Conservation (phyloP, 2,329 filamentous ascomycete species). For the Kalmusia sp. region DNA sequence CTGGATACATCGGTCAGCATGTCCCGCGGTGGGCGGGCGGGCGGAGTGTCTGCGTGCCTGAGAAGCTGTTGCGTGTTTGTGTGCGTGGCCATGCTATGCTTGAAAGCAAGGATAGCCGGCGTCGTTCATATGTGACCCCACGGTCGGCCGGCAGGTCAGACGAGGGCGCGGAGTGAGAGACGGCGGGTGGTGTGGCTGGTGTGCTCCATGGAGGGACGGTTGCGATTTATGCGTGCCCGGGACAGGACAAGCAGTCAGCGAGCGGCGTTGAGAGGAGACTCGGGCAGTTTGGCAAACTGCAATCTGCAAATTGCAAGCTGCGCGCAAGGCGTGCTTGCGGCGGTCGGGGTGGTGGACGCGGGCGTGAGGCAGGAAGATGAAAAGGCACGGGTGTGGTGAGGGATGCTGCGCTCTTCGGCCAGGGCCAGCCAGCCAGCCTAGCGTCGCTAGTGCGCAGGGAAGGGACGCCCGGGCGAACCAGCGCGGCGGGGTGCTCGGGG, state of each 20-base stretch:
- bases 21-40: background rate
- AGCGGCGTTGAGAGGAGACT: too few species aligned
- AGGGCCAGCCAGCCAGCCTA: too few species aligned
- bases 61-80: conserved; percentile 59
- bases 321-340: conserved; percentile 12
- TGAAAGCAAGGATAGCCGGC: conserved; percentile 26
- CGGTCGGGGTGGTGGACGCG: background rate
- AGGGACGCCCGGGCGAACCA: conserved; percentile 4
- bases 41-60: conserved; percentile 56
- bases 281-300: too few species aligned
- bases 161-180: conserved; percentile 59
- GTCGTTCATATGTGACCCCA: conserved; percentile 54
- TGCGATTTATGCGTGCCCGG: conserved; percentile 35
- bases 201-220: conserved; percentile 66
- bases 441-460: background rate
- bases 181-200: conserved; percentile 54
- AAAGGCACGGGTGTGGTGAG: background rate
- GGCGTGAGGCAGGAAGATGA: background rate
- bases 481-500: background rate
- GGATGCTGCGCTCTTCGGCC: background rate
- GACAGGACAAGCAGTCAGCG: conserved; percentile 40
- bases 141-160: conserved; percentile 65
- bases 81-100: conserved; percentile 53
- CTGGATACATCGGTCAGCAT: conserved; percentile 36
- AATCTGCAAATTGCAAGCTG: conserved; percentile 9